Conservation (phyloP, 169 alveolate genomes). For the Eimeria praecox region DNA sequence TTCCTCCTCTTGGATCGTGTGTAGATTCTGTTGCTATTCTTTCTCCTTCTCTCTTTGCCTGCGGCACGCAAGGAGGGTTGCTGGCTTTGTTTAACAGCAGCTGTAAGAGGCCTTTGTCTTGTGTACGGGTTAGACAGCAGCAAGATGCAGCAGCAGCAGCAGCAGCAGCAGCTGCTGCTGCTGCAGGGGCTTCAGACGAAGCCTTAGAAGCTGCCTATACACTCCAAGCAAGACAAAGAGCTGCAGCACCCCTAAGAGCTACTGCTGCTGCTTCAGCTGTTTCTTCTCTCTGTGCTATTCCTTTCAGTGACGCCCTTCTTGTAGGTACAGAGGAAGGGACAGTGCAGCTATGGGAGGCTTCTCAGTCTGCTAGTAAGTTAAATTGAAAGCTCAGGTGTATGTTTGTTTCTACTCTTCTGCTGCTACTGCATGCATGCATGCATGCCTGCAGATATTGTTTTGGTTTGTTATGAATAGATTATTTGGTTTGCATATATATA, state of each 20-base stretch:
- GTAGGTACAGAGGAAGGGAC: slow-evolving; percentile 57
- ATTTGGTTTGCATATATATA: no score
- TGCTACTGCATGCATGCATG: no score
- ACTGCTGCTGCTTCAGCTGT: slow-evolving; percentile 37
- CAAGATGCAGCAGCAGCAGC: not conserved
- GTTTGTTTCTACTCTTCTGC: no score
- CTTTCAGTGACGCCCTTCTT: slow-evolving; percentile 49
- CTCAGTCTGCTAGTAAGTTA: not conserved
- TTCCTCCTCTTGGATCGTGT: slow-evolving; percentile 61
- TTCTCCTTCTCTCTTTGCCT: slow-evolving; percentile 62
- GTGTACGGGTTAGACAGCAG: not conserved
- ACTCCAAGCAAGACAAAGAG: not conserved
- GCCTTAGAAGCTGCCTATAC: not conserved
- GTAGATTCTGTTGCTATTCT: slow-evolving; percentile 35
- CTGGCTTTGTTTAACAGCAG: slow-evolving; percentile 39
- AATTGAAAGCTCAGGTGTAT: not conserved
- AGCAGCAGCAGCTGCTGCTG: not conserved
- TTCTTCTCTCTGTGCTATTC: slow-evolving; percentile 68
- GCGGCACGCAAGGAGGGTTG: slow-evolving; percentile 71
- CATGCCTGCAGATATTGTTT: no score
- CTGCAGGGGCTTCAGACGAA: not conserved
- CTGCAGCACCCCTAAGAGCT: slow-evolving; percentile 17
- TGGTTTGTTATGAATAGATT: no score
- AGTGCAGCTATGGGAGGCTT: slow-evolving; percentile 63
- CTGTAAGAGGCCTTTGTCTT: slow-evolving; percentile 36